A percentile compares a stretch with the other conserved stretches of the same genome.
phyloP scores from a whole-genome alignment of 306 rosid genomes.

The Leucaena leucocephala region DNA sequence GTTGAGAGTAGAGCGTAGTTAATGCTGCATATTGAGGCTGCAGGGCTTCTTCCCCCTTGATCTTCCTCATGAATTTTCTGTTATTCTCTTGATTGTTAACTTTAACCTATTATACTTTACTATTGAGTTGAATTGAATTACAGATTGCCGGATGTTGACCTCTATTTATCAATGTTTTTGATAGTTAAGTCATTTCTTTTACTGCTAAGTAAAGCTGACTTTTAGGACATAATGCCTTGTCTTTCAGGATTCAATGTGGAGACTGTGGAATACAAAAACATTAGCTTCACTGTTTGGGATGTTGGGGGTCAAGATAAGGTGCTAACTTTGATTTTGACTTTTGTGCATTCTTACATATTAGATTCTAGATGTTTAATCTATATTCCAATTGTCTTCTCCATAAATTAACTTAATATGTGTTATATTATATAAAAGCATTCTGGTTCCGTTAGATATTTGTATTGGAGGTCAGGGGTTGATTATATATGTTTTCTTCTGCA shows the following conservation, averaged over 20 bases:
- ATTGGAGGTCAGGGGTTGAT: slow-evolving; percentile 23
- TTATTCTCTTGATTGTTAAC: background rate
- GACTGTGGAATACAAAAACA: slow-evolving; percentile 97
- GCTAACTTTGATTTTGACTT: background rate
- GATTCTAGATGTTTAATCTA: slow-evolving; percentile 11
- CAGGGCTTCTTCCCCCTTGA: background rate
- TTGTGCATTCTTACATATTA: too few species aligned
- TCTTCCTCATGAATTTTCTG: too few species aligned
- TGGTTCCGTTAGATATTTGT: background rate
- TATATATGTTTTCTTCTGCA: slow-evolving; percentile 46
- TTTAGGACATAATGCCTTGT: background rate
- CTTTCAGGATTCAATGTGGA: slow-evolving; percentile 91
- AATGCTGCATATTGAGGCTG: background rate
- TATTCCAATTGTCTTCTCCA: background rate
- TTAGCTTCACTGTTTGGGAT: slow-evolving; percentile 99
- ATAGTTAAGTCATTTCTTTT: background rate
- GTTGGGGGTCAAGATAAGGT: slow-evolving; percentile 99
- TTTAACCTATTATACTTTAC: background rate
- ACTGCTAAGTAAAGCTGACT: slow-evolving; percentile 24
- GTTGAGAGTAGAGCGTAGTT: background rate
- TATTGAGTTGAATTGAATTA: background rate
- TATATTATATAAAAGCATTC: background rate
- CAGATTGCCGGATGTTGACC: slow-evolving; percentile 13
- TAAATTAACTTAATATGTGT: background rate
- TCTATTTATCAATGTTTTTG: background rate